Evolutionary conservation across 371 early-diverging fungal species (phyloP).

Genomic region (Rhizoclosmatium hyalinum): DNA sequence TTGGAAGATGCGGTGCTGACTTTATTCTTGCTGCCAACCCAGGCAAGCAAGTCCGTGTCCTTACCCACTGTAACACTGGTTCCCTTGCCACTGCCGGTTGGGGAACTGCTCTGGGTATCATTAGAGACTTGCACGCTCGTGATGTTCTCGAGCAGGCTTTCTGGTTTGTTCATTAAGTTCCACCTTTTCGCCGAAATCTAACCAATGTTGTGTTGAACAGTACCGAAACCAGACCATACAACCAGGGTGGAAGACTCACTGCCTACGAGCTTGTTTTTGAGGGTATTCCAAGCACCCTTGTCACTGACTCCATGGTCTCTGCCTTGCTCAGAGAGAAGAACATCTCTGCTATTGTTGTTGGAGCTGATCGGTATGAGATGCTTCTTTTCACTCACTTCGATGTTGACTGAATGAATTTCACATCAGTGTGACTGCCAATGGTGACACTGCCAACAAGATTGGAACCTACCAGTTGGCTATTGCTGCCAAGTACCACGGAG

Average conservation of each 20-base stretch:
- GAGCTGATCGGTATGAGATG: conserved; percentile 80
- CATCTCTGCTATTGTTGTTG: conserved; percentile 88
- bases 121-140: conserved; percentile 74
- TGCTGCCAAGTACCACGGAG: conserved; percentile 82
- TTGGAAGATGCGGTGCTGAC: conserved; percentile 83
- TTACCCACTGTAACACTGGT: conserved; percentile 98
- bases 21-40: conserved; percentile 50
- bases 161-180: conserved; percentile 50
- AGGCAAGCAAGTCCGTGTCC: conserved; percentile 62
- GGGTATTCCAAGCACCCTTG: conserved; percentile 84
- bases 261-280: conserved; percentile 95
- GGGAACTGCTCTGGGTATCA: conserved; percentile 71
- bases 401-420: neutral
- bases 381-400: neutral
- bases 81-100: conserved; percentile 63
- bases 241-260: conserved; percentile 94
- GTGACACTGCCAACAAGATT: conserved; percentile 98
- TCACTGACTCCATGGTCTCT: conserved; percentile 92
- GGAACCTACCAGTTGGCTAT: conserved; percentile 97
- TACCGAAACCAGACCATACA: conserved; percentile 97
- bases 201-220: neutral
- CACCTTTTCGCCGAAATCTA: neutral
- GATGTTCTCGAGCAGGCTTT: conserved; percentile 77
- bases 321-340: conserved; percentile 73
- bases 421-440: conserved; percentile 84